Percentiles rank a stretch among this genome's conserved stretches.
Conservation (phyloP, 1,139 yeast genomes). For the Taiozyma onychis region DNA sequence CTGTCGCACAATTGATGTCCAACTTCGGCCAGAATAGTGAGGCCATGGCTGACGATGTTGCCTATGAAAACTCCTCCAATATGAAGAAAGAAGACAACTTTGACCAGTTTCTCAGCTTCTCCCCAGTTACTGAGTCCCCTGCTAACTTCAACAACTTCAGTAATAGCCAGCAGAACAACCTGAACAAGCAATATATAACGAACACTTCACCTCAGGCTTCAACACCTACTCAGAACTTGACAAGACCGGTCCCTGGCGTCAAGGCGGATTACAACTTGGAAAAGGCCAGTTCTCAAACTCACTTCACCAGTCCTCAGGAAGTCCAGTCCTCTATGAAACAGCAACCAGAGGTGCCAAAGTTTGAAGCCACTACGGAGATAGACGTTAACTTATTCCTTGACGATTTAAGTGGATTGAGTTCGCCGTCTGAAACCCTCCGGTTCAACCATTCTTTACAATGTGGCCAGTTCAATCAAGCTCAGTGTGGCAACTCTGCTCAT, state of each 20-base stretch:
- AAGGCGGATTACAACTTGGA: constrained; percentile 12
- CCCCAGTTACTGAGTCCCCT: constrained; percentile 4
- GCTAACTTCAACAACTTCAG: not conserved
- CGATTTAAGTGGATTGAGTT: constrained; percentile 11
- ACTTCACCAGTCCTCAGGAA: not conserved
- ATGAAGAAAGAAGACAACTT: constrained; percentile 2
- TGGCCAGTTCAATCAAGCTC: not conserved
- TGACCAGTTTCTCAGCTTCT: constrained; percentile 11
- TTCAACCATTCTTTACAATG: constrained; percentile 3
- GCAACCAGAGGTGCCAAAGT: not conserved
- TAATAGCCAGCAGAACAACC: not conserved
- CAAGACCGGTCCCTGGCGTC: constrained; percentile 15
- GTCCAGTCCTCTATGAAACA: not conserved
- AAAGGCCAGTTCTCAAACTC: constrained; percentile 13
- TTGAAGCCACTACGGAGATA: not conserved
- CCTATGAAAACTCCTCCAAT: not conserved
- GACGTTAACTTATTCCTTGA: constrained; percentile 12
- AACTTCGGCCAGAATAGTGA: constrained; percentile 5
- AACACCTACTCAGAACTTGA: not conserved
- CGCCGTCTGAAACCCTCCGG: constrained; percentile 9
- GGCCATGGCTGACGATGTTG: not conserved
- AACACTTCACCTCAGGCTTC: not conserved
- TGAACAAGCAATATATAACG: not conserved
- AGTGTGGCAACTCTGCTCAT: not conserved
- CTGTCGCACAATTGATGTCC: constrained; percentile 1